Evolutionary conservation across 495 filamentous ascomycete species (phyloP).

Genomic region (Hypoxylon cercidicola): DNA sequence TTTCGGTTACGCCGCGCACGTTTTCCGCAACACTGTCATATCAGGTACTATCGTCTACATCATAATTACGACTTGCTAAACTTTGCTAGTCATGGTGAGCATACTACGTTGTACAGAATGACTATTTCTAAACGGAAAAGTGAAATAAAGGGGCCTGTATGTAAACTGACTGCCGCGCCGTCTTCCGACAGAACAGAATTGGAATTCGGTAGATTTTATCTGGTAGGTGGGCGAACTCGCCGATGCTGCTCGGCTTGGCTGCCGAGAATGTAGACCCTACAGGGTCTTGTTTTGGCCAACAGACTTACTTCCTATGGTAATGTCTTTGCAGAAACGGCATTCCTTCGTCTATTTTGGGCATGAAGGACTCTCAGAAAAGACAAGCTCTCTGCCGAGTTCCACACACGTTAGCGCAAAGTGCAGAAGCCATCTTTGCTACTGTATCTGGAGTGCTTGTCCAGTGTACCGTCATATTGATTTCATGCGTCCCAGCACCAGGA

Average conservation of each 20-base stretch:
- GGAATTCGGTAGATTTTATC: conserved; percentile 17
- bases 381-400: conserved; percentile 28
- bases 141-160: background rate
- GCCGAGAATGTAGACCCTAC: background rate
- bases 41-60: too few species aligned
- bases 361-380: too few species aligned
- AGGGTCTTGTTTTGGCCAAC: conserved; percentile 2
- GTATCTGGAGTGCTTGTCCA: background rate
- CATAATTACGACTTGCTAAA: too few species aligned
- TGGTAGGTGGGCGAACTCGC: conserved; percentile 9
- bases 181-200: background rate
- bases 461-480: background rate
- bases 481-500: background rate
- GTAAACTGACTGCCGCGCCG: background rate
- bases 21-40: too few species aligned
- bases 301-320: conserved; percentile 1
- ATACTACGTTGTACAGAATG: conserved; percentile 5
- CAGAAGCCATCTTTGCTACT: too few species aligned
- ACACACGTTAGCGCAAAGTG: conserved; percentile 14
- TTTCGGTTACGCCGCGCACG: too few species aligned
- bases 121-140: background rate
- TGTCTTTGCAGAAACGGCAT: background rate
- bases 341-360: too few species aligned
- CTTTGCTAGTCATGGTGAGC: background rate
- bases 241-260: conserved; percentile 8